Evolutionary conservation across 164 flowering plant genomes (phyloP), one percentile per base, ranked within the genome.

Genomic region (Kalanchoe fedtschenkoi): DNA sequence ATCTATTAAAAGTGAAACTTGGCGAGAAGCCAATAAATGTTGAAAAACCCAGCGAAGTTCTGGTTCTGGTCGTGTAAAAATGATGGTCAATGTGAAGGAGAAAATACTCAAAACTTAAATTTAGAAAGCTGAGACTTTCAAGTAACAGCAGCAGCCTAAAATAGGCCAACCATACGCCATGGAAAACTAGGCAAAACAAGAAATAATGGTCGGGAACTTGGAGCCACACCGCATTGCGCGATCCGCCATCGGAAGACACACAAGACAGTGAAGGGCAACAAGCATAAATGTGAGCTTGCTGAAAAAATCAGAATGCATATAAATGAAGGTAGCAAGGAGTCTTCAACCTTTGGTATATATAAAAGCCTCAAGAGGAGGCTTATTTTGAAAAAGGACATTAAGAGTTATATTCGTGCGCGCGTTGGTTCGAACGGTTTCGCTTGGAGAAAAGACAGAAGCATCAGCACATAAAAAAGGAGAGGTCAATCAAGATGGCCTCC

Each of bases 291-390:
- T 24, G 19, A 22, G 14, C 30, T 47, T 22, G 26, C 29, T 17
- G 26, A 10, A 11, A 24, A 6, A 47, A 47, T 14, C 29, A 0
- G 7, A 32, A 24, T 51, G 56, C 32, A 13, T 51, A 51, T 51
- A 51, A 51, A 51, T 51, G 32, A 32, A 51, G 32, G 56, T 26
- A 26, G 6, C 15, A 26, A 51, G 32, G 56, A 26, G 32, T 47
- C 30, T 47, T 0, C 8, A 47, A 28, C 10, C 21, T 24, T 47
- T 47, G 55, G 55, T 47, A 14, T 7, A 22, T 24, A 51, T 24
- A 51, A 24, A 26, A 51, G 56, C 54, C 28, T 22, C 56, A 51
- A 51, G 56, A 51, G 56, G 56, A 26, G 56, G 56, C 32, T 26
- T 47, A 7, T 21, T 29, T 22, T n/a, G n/a, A 22, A 22, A 29